phyloP scores from a whole-genome alignment of 2,329 filamentous ascomycete genomes.

The Ophiostoma australiae region DNA sequence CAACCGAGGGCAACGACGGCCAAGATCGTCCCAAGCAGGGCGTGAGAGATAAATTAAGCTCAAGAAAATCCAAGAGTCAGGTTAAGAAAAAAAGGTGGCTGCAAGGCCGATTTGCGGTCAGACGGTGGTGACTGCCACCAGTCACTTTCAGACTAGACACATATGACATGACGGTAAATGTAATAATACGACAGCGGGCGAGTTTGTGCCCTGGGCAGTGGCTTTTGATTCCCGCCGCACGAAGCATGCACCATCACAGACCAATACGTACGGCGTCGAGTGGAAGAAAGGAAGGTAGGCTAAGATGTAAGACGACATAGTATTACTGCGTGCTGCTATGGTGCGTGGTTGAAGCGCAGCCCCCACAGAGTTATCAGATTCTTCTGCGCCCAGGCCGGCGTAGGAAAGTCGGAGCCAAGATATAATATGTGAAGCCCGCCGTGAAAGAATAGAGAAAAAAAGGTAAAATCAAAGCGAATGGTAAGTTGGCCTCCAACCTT shows the following conservation, averaged over 20 bases:
- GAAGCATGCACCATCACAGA: neutral
- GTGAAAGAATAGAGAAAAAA: neutral
- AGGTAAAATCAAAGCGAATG: constrained; percentile 7
- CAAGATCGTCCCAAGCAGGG: neutral
- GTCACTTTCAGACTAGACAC: neutral
- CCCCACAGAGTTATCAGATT: constrained; percentile 13
- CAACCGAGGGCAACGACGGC: constrained; percentile 8
- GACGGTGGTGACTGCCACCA: neutral
- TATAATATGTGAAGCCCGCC: neutral
- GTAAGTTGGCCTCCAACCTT: neutral
- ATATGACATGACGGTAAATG: constrained; percentile 1
- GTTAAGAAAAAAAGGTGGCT: neutral
- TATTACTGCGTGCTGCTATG: too few relatives aligned
- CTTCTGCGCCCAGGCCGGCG: constrained; percentile 2
- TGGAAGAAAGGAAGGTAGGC: neutral
- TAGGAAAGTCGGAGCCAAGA: neutral
- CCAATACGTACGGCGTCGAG: neutral
- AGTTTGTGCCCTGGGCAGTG: neutral
- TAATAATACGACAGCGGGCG: constrained; percentile 2
- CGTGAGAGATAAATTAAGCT: neutral
- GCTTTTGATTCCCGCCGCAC: neutral
- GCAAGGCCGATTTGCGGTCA: neutral
- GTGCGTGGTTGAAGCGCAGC: neutral
- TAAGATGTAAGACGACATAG: too few relatives aligned
- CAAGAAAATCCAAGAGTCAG: neutral